Percentiles rank a stretch among this genome's conserved stretches.
These are phyloP conservation scores for Vitis vinifera DNA, from an alignment of 164 flowering plant genomes.

Conservation along the genomic window DNA sequence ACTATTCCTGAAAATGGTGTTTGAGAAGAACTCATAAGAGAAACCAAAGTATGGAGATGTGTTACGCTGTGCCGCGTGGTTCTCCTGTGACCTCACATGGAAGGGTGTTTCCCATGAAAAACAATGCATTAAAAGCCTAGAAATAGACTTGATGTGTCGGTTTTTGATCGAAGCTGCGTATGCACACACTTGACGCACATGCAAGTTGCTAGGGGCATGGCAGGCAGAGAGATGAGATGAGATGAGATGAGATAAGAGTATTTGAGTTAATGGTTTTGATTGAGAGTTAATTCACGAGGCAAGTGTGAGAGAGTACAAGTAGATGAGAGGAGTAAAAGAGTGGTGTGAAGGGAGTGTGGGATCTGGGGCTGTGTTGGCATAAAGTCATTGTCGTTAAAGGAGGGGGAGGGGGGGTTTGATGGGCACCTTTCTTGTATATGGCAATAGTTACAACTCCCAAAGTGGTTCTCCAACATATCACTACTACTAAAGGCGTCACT, in stretches of 20 bases:
- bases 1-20: not conserved
- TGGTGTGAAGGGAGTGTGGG: not conserved
- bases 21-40: not conserved
- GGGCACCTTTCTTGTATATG: not conserved
- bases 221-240: no score
- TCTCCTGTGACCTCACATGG: not conserved
- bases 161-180: no score
- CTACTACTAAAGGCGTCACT: not conserved
- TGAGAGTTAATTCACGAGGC: slow-evolving; percentile 7
- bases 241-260: no score
- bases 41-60: not conserved
- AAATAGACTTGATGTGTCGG: not conserved
- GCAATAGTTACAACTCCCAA: slow-evolving; percentile 19
- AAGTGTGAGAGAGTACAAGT: slow-evolving; percentile 7
- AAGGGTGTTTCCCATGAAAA: not conserved
- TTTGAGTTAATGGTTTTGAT: not conserved
- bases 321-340: slow-evolving; percentile 1
- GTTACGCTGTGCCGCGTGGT: no score
- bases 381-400: slow-evolving; percentile 13
- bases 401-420: not conserved
- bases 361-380: slow-evolving; percentile 11
- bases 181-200: not conserved
- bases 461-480: slow-evolving; percentile 15
- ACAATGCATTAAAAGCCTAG: not conserved
- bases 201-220: slow-evolving; percentile 3